Conservation (phyloP, 1,139 yeast genomes). For the Nakaseomyces nivariensis region DNA sequence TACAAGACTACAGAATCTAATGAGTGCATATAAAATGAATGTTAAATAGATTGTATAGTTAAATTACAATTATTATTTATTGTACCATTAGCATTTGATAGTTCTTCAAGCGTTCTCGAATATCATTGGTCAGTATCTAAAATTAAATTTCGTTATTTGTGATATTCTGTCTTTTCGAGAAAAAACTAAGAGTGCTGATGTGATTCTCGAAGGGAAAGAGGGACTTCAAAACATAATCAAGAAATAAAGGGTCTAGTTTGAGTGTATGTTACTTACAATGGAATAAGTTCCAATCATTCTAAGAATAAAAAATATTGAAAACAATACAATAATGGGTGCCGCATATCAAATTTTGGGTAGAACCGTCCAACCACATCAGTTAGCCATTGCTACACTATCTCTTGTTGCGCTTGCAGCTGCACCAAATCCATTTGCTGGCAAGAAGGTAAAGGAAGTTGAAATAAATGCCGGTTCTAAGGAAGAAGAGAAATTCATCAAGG, state of each 20-base stretch:
- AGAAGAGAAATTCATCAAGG: constrained; percentile 71
- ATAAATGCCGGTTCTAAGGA: constrained; percentile 74
- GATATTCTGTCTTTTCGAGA: background rate
- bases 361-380: constrained; percentile 62
- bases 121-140: constrained; percentile 1
- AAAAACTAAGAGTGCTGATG: background rate
- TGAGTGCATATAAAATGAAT: constrained; percentile 41
- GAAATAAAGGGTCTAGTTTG: too few relatives aligned
- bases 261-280: too few relatives aligned
- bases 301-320: too few relatives aligned
- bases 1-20: constrained; percentile 46
- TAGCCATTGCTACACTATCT: constrained; percentile 62
- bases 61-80: too few relatives aligned
- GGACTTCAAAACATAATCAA: background rate
- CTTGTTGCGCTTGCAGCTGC: constrained; percentile 45
- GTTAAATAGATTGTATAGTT: constrained; percentile 39
- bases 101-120: background rate
- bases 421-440: constrained; percentile 66
- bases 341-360: constrained; percentile 72
- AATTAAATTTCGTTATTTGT: background rate
- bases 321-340: constrained; percentile 48
- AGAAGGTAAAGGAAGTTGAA: constrained; percentile 52
- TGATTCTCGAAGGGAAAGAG: too few relatives aligned
- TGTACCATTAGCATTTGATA: background rate
- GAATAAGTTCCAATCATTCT: too few relatives aligned